Evolutionary conservation across 768 basidiomycete genomes (phyloP), one percentile per base, ranked within the genome.

Genomic region (Lentinula boryana): DNA sequence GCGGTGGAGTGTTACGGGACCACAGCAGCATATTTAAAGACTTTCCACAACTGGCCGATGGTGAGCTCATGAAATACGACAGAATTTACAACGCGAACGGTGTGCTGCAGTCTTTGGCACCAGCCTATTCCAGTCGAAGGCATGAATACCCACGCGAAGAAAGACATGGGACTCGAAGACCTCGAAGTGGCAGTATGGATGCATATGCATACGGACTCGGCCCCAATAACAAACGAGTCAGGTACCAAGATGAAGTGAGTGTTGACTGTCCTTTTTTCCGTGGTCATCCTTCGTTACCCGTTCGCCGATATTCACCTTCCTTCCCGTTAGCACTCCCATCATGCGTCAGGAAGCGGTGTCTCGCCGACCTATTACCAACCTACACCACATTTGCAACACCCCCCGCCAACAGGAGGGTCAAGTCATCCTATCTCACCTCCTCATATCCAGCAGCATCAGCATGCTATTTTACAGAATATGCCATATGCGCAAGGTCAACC

Each of bases 361-460:
- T 56, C 36, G 15, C 55, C 55, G 23, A 31, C 38, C 23, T 43
- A 56, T 31, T 41, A 40, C 38, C 55, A 36, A 21, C 4, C 74
- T 9, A 8, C 62, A 10, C 49, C 62, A 21, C 62, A 60, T 56
- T 46, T 23, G 41, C 56, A 44, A 21, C 58, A 52, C 31, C 52
- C 58, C 18, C 44, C 38, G 27, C 57, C 32, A 46, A 35, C 58
- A 27, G 31, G 27, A 1, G 32, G 48, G 4, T 31, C 56, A n/a
- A 40, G 12, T 5, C 33, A 60, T 60, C 40, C 58, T 4, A 16
- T 38, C 9, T 50, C 50, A 48, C 38, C 58, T 27, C 9, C 58
- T 21, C 48, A 52, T 35, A 40, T 49, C 23, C 58, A 57, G 27
- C 56, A 43, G 18, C 46, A 50, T 27, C 57, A 48, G n/a, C 48